phyloP scores from a whole-genome alignment of 306 rosid genomes.

The Rosa rugosa region DNA sequence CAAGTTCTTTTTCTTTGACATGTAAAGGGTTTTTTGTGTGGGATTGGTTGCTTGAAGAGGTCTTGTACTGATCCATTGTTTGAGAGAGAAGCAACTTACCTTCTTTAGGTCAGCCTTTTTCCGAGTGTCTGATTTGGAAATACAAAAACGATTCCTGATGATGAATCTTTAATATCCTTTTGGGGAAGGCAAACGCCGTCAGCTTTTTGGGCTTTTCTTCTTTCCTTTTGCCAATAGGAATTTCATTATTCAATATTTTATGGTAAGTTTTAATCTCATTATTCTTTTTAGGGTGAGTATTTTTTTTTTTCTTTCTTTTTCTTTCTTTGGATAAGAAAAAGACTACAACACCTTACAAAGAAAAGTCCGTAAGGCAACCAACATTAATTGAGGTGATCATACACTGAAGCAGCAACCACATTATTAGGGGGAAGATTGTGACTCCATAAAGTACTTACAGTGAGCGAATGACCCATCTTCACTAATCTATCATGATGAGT shows the following conservation, averaged over 20 bases:
- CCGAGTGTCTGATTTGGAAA: conserved; percentile 33
- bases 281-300: too few relatives aligned
- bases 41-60: conserved; percentile 73
- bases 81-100: conserved; percentile 74
- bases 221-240: not conserved
- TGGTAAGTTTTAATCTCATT: not conserved
- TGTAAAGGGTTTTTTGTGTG: conserved; percentile 9
- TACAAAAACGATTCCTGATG: conserved; percentile 40
- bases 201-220: conserved; percentile 27
- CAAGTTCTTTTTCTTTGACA: not conserved
- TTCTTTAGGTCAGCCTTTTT: conserved; percentile 53
- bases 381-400: too few relatives aligned
- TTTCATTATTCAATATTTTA: not conserved
- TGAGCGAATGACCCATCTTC: too few relatives aligned
- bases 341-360: too few relatives aligned
- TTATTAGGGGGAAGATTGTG: too few relatives aligned
- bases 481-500: too few relatives aligned
- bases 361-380: too few relatives aligned
- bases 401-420: too few relatives aligned
- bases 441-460: too few relatives aligned
- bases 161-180: conserved; percentile 61
- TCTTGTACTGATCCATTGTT: conserved; percentile 64
- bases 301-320: too few relatives aligned
- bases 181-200: conserved; percentile 64
- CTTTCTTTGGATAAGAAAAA: too few relatives aligned